Evolutionary conservation across 768 basidiomycete species (phyloP).

Genomic region (Suillus sp.): DNA sequence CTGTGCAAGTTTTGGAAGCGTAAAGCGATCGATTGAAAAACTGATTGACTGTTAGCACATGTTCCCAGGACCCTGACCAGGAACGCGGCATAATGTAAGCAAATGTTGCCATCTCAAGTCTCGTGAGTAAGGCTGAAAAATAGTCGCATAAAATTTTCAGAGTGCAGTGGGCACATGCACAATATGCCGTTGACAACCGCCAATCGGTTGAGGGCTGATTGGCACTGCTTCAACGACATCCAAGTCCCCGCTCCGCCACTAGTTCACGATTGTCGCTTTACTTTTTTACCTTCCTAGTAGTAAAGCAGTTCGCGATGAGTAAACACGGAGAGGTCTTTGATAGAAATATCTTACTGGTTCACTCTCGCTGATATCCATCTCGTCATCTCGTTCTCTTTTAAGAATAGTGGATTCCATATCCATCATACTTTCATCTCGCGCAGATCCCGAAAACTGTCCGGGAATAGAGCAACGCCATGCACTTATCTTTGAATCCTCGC

Average conservation of each 20-base stretch:
- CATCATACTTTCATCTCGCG: conserved; percentile 18
- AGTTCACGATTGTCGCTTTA: conserved; percentile 15
- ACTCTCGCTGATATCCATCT: conserved; percentile 16
- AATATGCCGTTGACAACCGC: neutral
- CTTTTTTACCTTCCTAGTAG: conserved; percentile 28
- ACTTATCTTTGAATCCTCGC: conserved; percentile 51
- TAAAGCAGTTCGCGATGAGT: neutral
- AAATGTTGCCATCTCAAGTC: conserved; percentile 1
- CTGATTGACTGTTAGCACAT: neutral
- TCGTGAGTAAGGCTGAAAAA: neutral
- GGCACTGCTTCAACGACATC: too few relatives aligned
- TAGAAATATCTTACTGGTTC: conserved; percentile 17
- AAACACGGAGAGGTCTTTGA: neutral
- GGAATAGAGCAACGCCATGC: conserved; percentile 38
- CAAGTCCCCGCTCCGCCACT: neutral
- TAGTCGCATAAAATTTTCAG: neutral
- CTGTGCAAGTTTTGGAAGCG: neutral
- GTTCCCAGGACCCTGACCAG: conserved; percentile 2
- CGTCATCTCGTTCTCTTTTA: conserved; percentile 30
- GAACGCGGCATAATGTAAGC: neutral
- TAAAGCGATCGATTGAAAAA: neutral
- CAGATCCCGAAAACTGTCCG: neutral
- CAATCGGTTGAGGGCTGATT: neutral
- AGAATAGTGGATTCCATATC: conserved; percentile 13
- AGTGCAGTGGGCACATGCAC: neutral